These are phyloP conservation scores for Balansia obtecta DNA, from an alignment of 2,329 filamentous ascomycete genomes.

Conservation along the genomic window DNA sequence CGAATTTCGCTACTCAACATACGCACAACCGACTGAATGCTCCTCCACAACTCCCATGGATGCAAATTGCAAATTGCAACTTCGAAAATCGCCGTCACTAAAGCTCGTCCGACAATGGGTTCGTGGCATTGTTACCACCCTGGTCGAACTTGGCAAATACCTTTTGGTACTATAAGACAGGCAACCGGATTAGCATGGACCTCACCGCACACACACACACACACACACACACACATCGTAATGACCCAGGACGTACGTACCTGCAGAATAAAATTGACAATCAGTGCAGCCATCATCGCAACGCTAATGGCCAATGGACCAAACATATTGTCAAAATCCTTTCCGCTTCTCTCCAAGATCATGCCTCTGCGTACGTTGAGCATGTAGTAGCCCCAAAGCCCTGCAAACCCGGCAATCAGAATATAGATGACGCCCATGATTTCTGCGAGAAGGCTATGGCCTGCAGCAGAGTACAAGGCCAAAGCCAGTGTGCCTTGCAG, in stretches of 20 bases:
- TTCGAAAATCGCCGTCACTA: slow-evolving; percentile 9
- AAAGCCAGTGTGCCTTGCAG: slow-evolving; percentile 75
- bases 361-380: slow-evolving; percentile 63
- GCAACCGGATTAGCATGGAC: not conserved
- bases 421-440: slow-evolving; percentile 76
- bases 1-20: not conserved
- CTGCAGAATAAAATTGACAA: slow-evolving; percentile 84
- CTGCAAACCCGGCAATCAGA: slow-evolving; percentile 68
- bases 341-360: slow-evolving; percentile 77
- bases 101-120: slow-evolving; percentile 18
- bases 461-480: slow-evolving; percentile 79
- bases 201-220: not conserved
- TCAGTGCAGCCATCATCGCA: slow-evolving; percentile 64
- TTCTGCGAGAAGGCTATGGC: slow-evolving; percentile 63
- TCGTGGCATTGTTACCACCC: slow-evolving; percentile 5
- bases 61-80: not conserved
- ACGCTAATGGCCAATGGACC: slow-evolving; percentile 76
- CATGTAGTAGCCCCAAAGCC: slow-evolving; percentile 77
- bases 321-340: slow-evolving; percentile 81
- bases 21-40: not conserved
- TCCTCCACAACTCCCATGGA: not conserved
- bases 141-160: slow-evolving; percentile 18
- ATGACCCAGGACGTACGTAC: slow-evolving; percentile 34
- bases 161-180: slow-evolving; percentile 17
- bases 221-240: too few species aligned